These are phyloP conservation scores for Magnaporthiopsis rhizophila DNA, from an alignment of 2,329 filamentous ascomycete genomes.

Conservation along the genomic window DNA sequence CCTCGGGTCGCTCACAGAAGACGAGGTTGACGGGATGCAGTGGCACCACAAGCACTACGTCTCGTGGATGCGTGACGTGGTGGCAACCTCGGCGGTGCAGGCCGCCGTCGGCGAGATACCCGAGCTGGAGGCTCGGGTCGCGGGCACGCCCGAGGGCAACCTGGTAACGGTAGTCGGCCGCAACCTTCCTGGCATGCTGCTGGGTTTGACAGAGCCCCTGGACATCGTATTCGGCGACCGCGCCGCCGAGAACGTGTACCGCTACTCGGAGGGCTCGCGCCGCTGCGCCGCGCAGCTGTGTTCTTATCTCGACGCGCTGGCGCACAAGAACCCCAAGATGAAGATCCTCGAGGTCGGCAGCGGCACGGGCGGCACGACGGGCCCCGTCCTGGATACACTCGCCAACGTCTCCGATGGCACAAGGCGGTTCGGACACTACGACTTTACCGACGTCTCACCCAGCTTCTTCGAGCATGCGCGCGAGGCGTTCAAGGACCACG, in stretches of 20 bases:
- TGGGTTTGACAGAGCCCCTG: slow-evolving; percentile 13
- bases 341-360: slow-evolving; percentile 31
- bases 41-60: slow-evolving; percentile 12
- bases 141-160: slow-evolving; percentile 14
- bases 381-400: slow-evolving; percentile 14
- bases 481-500: slow-evolving; percentile 18
- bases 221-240: slow-evolving; percentile 19
- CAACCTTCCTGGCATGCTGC: slow-evolving; percentile 16
- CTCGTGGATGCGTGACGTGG: slow-evolving; percentile 12
- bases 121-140: slow-evolving; percentile 3
- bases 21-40: slow-evolving; percentile 9
- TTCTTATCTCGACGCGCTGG: slow-evolving; percentile 16
- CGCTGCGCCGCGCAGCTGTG: slow-evolving; percentile 12
- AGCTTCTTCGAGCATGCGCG: slow-evolving; percentile 24
- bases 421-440: slow-evolving; percentile 15
- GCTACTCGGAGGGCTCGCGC: slow-evolving; percentile 14
- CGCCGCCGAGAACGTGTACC: slow-evolving; percentile 17
- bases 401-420: slow-evolving; percentile 11
- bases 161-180: slow-evolving; percentile 16
- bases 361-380: slow-evolving; percentile 17
- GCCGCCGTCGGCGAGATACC: neutral
- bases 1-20: slow-evolving; percentile 6
- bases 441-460: slow-evolving; percentile 15
- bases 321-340: slow-evolving; percentile 16
- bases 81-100: neutral